Base-by-base conservation (phyloP, 2,329 filamentous ascomycete species). In the Trichocomaceae sp. region DNA sequence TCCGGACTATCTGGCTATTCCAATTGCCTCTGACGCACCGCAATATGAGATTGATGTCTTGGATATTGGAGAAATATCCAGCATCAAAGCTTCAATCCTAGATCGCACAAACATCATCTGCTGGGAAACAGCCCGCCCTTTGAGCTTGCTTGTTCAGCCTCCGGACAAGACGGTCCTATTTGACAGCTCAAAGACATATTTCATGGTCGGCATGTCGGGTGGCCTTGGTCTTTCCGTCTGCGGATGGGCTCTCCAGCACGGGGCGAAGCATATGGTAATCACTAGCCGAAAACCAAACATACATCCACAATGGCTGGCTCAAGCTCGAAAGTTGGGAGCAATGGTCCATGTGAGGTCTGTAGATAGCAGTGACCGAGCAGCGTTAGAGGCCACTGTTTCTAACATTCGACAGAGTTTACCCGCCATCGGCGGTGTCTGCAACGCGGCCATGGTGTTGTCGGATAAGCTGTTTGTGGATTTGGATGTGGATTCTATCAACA, bases 261-360 rank as follows among this genome's bases (percentile, higher is more conserved):
- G 69, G 5, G 68, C 64, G 15, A 51, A 61, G 9, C 39, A 62
- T 48, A 45, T 72, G 17, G 60, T 65, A 5, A 41, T 71, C 7
- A 64, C 67, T 17, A 70, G 67, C 49, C 61, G 69, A 10, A 62
- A 56, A 13, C 66, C 67, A 0, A 64, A 61, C 8, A 52, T 69
- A 1, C 17, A 37, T 20, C 37, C 39, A 8, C 37, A 45, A 19
- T 39, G 31, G 20, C 5, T 52, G 20, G 31, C 20, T 9, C 13
- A 15, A 9, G 29, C 23, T 23, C 39, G 19, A 22, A 20, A 39
- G 10, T 20, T n/a, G 37, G 49, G 50, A 5, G 50, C 41, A 9
- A 39, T n/a, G 9, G 22, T 50, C 35, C 23, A 26, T 26, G 23
- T 26, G 23, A 3, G 23, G 23, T 26, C 23, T 26, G 7, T 26